Percentiles rank a stretch among this genome's conserved stretches.
Conservation (phyloP, 768 basidiomycete genomes). For the Auricularia cornea region DNA sequence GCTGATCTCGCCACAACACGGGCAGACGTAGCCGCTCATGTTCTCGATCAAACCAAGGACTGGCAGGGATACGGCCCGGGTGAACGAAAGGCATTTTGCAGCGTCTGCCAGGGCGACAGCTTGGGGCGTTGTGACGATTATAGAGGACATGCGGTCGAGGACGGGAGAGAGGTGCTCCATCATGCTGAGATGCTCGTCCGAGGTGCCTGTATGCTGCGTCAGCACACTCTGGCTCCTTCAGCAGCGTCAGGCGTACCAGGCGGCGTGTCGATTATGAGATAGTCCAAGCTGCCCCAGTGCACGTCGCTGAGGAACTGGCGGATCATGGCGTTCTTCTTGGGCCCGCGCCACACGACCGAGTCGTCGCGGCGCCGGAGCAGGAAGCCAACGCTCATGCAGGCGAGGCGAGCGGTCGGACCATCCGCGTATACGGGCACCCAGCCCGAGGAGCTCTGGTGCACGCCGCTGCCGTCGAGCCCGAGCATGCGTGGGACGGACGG, state of each 20-base stretch:
- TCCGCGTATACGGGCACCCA: slow-evolving; percentile 99
- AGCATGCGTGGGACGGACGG: slow-evolving; percentile 95
- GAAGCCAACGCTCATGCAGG: slow-evolving; percentile 97
- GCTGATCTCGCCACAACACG: slow-evolving; percentile 92
- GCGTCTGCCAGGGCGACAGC: slow-evolving; percentile 92
- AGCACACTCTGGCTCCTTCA: neutral
- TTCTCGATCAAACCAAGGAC: slow-evolving; percentile 93
- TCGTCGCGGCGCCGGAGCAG: slow-evolving; percentile 83
- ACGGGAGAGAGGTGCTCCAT: slow-evolving; percentile 88
- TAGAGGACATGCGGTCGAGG: slow-evolving; percentile 61
- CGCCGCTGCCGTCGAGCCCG: slow-evolving; percentile 75
- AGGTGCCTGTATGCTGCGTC: slow-evolving; percentile 64
- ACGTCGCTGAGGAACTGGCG: slow-evolving; percentile 91
- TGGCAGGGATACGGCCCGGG: slow-evolving; percentile 75
- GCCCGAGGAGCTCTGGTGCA: slow-evolving; percentile 89
- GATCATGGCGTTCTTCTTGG: slow-evolving; percentile 98
- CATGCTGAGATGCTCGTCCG: slow-evolving; percentile 95
- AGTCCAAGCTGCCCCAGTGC: slow-evolving; percentile 91
- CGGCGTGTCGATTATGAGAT: slow-evolving; percentile 89
- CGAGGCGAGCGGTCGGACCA: slow-evolving; percentile 59
- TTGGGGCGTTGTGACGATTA: slow-evolving; percentile 96
- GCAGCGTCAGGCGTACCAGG: slow-evolving; percentile 55
- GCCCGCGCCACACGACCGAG: slow-evolving; percentile 96
- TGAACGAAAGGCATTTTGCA: slow-evolving; percentile 94
- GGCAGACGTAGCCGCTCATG: slow-evolving; percentile 98